Evolutionary conservation across 2,329 filamentous ascomycete genomes (phyloP).

Genomic region (Penicillium sp.): DNA sequence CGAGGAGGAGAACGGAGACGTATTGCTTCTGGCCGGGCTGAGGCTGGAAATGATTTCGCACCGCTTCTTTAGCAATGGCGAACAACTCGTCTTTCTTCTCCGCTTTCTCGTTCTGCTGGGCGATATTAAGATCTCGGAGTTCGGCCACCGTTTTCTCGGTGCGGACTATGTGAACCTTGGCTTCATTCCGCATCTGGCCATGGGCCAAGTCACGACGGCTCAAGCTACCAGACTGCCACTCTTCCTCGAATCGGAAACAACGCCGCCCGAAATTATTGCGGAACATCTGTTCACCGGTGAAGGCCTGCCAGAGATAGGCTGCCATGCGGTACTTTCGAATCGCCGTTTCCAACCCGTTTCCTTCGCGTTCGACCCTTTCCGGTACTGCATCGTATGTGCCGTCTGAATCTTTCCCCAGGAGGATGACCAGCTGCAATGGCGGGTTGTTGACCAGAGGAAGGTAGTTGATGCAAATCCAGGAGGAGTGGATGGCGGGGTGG

Average conservation of each 20-base stretch:
- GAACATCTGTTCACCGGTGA: slow-evolving; percentile 95
- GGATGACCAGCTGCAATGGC: slow-evolving; percentile 83
- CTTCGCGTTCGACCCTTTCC: slow-evolving; percentile 72
- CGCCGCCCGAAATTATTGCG: slow-evolving; percentile 82
- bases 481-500: slow-evolving; percentile 69
- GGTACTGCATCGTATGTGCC: slow-evolving; percentile 81
- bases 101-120: slow-evolving; percentile 72
- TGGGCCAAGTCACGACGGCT: slow-evolving; percentile 71
- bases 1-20: slow-evolving; percentile 81
- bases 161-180: slow-evolving; percentile 82
- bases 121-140: slow-evolving; percentile 72
- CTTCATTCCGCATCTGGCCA: slow-evolving; percentile 81
- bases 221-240: slow-evolving; percentile 83
- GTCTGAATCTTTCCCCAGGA: slow-evolving; percentile 84
- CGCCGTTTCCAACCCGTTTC: slow-evolving; percentile 76
- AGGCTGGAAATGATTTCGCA: slow-evolving; percentile 74
- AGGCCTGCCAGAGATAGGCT: slow-evolving; percentile 95
- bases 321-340: slow-evolving; percentile 91
- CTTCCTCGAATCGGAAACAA: slow-evolving; percentile 88
- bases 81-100: slow-evolving; percentile 73
- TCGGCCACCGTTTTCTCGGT: slow-evolving; percentile 81
- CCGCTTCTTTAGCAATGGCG: slow-evolving; percentile 72
- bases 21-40: slow-evolving; percentile 78
- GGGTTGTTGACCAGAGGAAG: slow-evolving; percentile 75
- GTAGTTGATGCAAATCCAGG: slow-evolving; percentile 82